Evolutionary conservation across 306 rosid genomes (phyloP), one percentile per base, ranked within the genome.

Genomic region (Hippophae rhamnoides): DNA sequence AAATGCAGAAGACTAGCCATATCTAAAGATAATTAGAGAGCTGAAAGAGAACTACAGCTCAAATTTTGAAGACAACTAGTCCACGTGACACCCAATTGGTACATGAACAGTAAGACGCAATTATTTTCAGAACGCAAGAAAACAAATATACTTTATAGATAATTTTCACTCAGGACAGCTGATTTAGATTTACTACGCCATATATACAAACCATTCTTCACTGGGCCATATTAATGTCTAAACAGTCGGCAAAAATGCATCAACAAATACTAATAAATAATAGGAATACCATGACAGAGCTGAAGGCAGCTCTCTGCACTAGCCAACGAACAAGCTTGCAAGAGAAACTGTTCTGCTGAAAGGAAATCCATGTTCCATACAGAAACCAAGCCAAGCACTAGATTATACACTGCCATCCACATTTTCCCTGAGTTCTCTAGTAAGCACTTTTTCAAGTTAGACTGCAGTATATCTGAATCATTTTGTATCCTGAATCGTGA

Each of bases 241-340:
- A 42, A 8, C 5, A 62, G 11, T 40, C 43, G 44, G 52, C 64
- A 76, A 44, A 47, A 54, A 54, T 63, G 23, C n/a, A 46, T 44
- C 44, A 54, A 38, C 58, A 57, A 49, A 63, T 69, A 56, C 50
- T 64, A 46, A 42, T 40, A 13, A 44, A 61, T 25, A 62, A 69
- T 31, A 70, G 48, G 70, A 63, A 63, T 81, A 87, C 98, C 95
- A 73, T 87, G 89, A 82, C 92, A 87, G 51, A 90, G 71, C 73
- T 70, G 72, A 71, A 74, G 72, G 77, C 87, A 81, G 80, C 86
- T 82, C 68, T 85, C 97, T 51, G 69, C 77, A 65, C 75, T 74
- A 5, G 77, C 81, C 68, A 70, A 73, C 6, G 79, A 70, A 85
- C 89, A 90, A 70, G 96, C 94, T 72, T 76, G 79, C 45, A 68